Base-by-base conservation (phyloP, 805 yeast species). In the Ogataea saltuana region DNA sequence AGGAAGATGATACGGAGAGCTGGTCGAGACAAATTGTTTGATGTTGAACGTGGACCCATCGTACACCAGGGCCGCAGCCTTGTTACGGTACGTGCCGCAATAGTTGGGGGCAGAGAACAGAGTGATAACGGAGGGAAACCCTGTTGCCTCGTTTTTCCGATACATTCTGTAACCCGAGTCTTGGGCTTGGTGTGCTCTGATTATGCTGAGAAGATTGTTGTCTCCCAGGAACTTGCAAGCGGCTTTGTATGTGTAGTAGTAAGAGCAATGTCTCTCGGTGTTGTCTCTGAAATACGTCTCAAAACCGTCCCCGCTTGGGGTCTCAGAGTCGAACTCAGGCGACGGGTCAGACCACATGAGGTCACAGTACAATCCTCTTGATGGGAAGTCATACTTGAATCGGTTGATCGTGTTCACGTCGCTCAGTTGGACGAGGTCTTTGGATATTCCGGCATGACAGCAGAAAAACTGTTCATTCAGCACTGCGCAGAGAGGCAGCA, bases 101-200 rank as follows among this genome's bases (percentile, higher is more conserved):
- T 90, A 90, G 64, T 90, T 91, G 10, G 97, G 97, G 1, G 97
- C 98, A 39, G 95, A 84, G 66, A 90, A 90, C 70, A 90, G 79
- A 5, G 97, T 90, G 64, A 91, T 76, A 36, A 90, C 72, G 6
- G 91, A 78, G 2, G 97, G 97, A 63, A 91, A 91, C 4, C 95
- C 95, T 53, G 88, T 80, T 6, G 86, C 74, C 44, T 80, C 79
- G 4, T 95, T 85, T 49, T 85, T 79, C 56, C 84, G 83, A 67
- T 90, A 90, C 87, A 91, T 90, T 60, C 97, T 71, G 68, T 88
- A 90, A 23, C 98, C 98, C 3, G 91, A 88, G 65, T 90, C 97
- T 65, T 91, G 97, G 1, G 97, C 97, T 67, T 91, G 97, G 64
- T 91, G 98, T 1, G 97, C 98, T 46, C 98, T 75, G 32, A 91